phyloP scores from a whole-genome alignment of 345 rosid genomes.

The Dimocarpus longan region DNA sequence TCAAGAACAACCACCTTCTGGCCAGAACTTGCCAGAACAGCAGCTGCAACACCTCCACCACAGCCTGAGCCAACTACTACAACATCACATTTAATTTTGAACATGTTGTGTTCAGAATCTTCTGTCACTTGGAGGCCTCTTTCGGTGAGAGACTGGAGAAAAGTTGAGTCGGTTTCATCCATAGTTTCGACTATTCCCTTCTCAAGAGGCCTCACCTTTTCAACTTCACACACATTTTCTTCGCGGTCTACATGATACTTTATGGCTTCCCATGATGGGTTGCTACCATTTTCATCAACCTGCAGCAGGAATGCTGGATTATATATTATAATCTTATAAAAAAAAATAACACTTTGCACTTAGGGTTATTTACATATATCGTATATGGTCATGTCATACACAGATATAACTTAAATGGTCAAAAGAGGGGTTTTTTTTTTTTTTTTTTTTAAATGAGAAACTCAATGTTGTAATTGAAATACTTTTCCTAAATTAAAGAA shows the following conservation, averaged over 20 bases:
- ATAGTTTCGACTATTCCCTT: conserved; percentile 69
- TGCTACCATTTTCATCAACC: conserved; percentile 61
- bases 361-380: too few species aligned
- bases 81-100: conserved; percentile 72
- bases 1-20: conserved; percentile 73
- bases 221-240: conserved; percentile 13
- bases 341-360: too few species aligned
- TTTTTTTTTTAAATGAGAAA: too few species aligned
- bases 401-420: too few species aligned
- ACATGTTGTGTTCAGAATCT: conserved; percentile 30
- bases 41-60: conserved; percentile 95
- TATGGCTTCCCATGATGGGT: conserved; percentile 81
- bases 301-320: conserved; percentile 26
- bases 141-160: conserved; percentile 46
- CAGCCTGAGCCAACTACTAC: conserved; percentile 85
- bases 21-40: conserved; percentile 73
- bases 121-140: conserved; percentile 57
- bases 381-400: too few species aligned
- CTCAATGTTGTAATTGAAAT: too few species aligned
- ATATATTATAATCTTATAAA: too few species aligned
- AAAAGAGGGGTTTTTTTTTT: too few species aligned
- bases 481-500: too few species aligned
- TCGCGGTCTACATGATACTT: conserved; percentile 44
- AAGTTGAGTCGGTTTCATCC: conserved; percentile 46
- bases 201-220: conserved; percentile 63